These are phyloP conservation scores for Lithospermum erythrorhizon DNA, from an alignment of 257 asterid genomes.

Conservation along the genomic window DNA sequence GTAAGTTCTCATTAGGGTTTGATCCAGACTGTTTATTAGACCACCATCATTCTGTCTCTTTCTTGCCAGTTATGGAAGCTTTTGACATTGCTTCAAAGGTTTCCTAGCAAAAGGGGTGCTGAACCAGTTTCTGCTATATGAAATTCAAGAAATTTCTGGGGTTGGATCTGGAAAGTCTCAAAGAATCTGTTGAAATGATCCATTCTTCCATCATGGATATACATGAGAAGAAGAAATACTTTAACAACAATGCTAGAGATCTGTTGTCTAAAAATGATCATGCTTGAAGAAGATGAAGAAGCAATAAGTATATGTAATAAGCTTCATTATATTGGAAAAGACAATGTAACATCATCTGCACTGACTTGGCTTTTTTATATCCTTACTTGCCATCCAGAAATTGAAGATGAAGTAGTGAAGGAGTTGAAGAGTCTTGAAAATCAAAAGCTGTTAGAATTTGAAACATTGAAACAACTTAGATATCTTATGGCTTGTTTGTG, in stretches of 20 bases:
- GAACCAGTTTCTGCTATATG: slow-evolving; percentile 33
- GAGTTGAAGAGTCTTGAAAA: slow-evolving; percentile 22
- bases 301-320: slow-evolving; percentile 41
- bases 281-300: slow-evolving; percentile 25
- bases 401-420: slow-evolving; percentile 23
- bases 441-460: neutral
- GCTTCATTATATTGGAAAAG: slow-evolving; percentile 60
- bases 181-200: slow-evolving; percentile 28
- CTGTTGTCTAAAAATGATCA: slow-evolving; percentile 33
- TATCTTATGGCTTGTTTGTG: slow-evolving; percentile 46
- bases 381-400: slow-evolving; percentile 29
- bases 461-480: slow-evolving; percentile 32
- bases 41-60: slow-evolving; percentile 18
- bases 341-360: slow-evolving; percentile 58
- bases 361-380: slow-evolving; percentile 64
- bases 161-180: slow-evolving; percentile 39
- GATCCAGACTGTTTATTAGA: slow-evolving; percentile 31
- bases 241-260: slow-evolving; percentile 17
- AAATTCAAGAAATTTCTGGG: slow-evolving; percentile 28
- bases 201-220: slow-evolving; percentile 27
- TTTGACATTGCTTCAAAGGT: slow-evolving; percentile 52
- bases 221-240: slow-evolving; percentile 15
- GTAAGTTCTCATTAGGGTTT: slow-evolving; percentile 43
- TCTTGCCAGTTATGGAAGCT: slow-evolving; percentile 35
- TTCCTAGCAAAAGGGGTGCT: slow-evolving; percentile 44